phyloP scores from a whole-genome alignment of 2,329 filamentous ascomycete species.

The Trichoderma harzianum region DNA sequence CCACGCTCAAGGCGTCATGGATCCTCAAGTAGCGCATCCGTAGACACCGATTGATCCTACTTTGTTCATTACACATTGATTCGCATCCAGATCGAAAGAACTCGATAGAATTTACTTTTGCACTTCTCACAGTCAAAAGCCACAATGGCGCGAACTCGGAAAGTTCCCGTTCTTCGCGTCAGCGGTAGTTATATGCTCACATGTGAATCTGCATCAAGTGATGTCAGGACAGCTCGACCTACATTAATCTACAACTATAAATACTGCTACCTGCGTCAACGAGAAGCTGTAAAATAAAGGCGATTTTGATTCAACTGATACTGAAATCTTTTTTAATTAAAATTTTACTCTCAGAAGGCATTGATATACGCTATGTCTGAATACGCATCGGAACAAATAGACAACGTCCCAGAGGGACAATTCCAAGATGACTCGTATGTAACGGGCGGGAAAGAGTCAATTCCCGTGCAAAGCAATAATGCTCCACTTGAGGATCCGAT shows the following conservation, averaged over 20 bases:
- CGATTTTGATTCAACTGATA: background rate
- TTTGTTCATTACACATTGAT: background rate
- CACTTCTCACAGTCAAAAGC: background rate
- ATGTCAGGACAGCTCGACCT: background rate
- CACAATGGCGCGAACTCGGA: background rate
- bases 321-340: background rate
- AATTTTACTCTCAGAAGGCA: background rate
- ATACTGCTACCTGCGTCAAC: background rate
- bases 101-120: background rate
- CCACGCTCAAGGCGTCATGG: background rate
- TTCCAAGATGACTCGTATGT: slow-evolving; percentile 13
- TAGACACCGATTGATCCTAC: background rate
- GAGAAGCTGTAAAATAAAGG: background rate
- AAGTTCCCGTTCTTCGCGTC: background rate
- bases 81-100: background rate
- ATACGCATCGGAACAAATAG: background rate
- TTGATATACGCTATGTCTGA: background rate
- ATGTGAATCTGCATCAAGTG: background rate
- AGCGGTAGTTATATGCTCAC: background rate
- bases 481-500: slow-evolving; percentile 6
- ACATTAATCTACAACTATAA: background rate
- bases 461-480: slow-evolving; percentile 14
- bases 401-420: background rate
- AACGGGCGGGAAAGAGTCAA: background rate
- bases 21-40: background rate